A percentile compares a stretch with the other conserved stretches of the same genome.
Conservation (phyloP, 768 basidiomycete genomes). For the Hygrocybe punicea region DNA sequence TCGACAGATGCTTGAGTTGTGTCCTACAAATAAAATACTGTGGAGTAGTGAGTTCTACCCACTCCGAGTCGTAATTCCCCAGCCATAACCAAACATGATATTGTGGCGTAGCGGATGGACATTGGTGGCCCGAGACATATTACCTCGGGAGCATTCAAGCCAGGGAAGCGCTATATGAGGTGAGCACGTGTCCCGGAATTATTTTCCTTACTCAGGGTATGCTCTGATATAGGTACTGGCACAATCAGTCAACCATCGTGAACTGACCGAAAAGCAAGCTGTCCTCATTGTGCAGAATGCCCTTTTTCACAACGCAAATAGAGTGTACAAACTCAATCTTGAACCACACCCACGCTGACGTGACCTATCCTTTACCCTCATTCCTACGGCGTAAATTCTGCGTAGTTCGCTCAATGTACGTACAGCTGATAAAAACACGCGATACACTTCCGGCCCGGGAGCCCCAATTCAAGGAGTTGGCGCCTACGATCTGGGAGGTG, state of each 20-base stretch:
- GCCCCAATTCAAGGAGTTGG: too few relatives aligned
- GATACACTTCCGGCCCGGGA: too few relatives aligned
- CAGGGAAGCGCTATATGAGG: slow-evolving; percentile 57
- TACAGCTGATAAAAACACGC: too few relatives aligned
- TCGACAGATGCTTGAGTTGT: slow-evolving; percentile 63
- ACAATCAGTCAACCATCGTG: slow-evolving; percentile 45
- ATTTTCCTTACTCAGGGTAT: not conserved
- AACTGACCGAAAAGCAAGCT: slow-evolving; percentile 55
- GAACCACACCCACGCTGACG: too few relatives aligned
- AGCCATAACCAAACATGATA: not conserved
- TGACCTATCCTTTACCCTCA: too few relatives aligned
- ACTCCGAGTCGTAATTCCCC: not conserved
- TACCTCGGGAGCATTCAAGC: slow-evolving; percentile 67
- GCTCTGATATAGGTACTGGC: slow-evolving; percentile 49
- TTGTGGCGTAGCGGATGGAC: slow-evolving; percentile 49
- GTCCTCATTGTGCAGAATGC: slow-evolving; percentile 50
- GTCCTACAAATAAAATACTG: slow-evolving; percentile 74
- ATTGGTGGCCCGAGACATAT: slow-evolving; percentile 76
- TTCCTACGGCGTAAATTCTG: too few relatives aligned
- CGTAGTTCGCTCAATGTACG: too few relatives aligned
- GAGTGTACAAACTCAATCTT: slow-evolving; percentile 56
- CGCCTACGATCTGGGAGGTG: too few relatives aligned
- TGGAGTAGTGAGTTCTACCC: slow-evolving; percentile 62
- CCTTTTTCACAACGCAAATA: slow-evolving; percentile 67
- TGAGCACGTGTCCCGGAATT: slow-evolving; percentile 26